Evolutionary conservation across 345 rosid genomes (phyloP).

Genomic region (Camelina neglecta): DNA sequence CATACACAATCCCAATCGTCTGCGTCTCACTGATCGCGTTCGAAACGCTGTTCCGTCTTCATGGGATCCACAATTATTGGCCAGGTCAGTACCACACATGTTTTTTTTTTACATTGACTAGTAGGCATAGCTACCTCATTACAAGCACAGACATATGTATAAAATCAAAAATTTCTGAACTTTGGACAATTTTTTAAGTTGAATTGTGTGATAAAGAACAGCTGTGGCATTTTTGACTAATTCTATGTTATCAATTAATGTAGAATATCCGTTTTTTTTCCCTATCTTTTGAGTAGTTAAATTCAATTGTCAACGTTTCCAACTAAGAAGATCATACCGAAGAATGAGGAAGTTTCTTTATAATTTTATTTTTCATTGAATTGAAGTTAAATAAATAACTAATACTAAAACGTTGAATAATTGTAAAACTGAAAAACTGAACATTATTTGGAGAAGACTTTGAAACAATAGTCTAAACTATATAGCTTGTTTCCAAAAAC

Average conservation of each 20-base stretch:
- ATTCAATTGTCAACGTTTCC: constrained; percentile 40
- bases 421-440: constrained; percentile 21
- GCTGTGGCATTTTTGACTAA: constrained; percentile 33
- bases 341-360: not conserved
- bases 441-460: constrained; percentile 33
- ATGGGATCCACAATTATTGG: constrained; percentile 80
- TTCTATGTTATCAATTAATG: constrained; percentile 22
- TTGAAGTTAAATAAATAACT: not conserved
- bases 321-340: constrained; percentile 32
- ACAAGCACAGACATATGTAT: constrained; percentile 6
- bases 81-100: constrained; percentile 47
- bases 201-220: constrained; percentile 21
- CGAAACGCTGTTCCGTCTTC: constrained; percentile 70
- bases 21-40: constrained; percentile 68
- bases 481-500: not conserved
- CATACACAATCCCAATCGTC: constrained; percentile 72
- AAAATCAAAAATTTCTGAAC: not conserved
- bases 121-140: not conserved
- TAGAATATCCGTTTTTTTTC: constrained; percentile 27
- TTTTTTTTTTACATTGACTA: not conserved
- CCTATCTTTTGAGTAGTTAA: not conserved
- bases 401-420: constrained; percentile 14
- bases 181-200: constrained; percentile 15
- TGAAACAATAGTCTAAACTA: constrained; percentile 17
- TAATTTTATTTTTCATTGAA: not conserved